Percentiles rank a stretch among this genome's conserved stretches.
These are phyloP conservation scores for Puccinia novopanici DNA, from an alignment of 1,284 basidiomycete species.

Conservation along the genomic window DNA sequence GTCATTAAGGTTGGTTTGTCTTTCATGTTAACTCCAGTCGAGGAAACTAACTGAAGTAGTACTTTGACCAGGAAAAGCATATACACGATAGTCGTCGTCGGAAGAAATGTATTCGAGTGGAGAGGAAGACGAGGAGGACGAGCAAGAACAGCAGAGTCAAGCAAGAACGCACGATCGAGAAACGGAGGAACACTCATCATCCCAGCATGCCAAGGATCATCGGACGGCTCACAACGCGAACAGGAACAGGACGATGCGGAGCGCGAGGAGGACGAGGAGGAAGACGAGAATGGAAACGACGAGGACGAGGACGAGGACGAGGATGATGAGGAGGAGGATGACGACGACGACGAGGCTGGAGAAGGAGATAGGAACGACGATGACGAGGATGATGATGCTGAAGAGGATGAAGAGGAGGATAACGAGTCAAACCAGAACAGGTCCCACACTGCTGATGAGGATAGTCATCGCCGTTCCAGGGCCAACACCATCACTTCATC, in stretches of 20 bases:
- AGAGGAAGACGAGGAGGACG: conserved; percentile 9
- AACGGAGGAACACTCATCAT: neutral
- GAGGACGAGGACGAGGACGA: neutral
- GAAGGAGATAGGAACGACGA: neutral
- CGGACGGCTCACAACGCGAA: conserved; percentile 8
- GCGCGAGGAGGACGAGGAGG: neutral
- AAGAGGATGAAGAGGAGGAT: neutral
- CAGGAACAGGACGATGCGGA: neutral
- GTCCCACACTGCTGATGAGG: neutral
- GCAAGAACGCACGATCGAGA: neutral
- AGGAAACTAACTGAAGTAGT: no score
- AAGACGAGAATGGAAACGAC: neutral
- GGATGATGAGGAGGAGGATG: neutral
- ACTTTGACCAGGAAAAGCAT: no score
- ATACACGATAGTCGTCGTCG: neutral
- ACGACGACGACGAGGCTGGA: neutral
- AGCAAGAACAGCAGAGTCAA: conserved; percentile 4
- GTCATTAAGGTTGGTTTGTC: neutral
- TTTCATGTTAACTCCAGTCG: no score
- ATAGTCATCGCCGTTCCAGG: neutral
- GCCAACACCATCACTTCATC: neutral
- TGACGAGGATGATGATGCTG: neutral
- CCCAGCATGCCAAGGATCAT: neutral
- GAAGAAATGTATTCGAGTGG: conserved; percentile 17
- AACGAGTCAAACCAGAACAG: neutral